phyloP scores from a whole-genome alignment of 495 filamentous ascomycete species.

The Tetracladium setigerum region DNA sequence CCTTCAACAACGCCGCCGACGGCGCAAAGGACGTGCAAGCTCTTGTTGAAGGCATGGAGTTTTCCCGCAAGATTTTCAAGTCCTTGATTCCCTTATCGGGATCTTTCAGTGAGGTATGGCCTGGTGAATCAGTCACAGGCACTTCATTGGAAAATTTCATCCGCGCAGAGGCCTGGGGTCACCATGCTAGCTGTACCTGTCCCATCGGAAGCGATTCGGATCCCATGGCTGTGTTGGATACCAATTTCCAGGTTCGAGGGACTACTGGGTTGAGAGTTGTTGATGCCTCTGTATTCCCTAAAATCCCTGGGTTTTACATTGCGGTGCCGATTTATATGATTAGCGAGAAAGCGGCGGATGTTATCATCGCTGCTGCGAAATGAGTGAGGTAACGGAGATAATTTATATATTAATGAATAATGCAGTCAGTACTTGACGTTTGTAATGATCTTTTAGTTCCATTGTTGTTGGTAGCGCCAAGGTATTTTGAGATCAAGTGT shows the following conservation, averaged over 20 bases:
- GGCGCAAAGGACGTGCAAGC: neutral
- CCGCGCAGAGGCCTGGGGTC: conserved; percentile 47
- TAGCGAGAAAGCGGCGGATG: conserved; percentile 52
- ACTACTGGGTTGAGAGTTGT: conserved; percentile 49
- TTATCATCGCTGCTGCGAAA: conserved; percentile 23
- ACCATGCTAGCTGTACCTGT: conserved; percentile 50
- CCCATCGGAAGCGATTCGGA: conserved; percentile 51
- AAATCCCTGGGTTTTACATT: conserved; percentile 50
- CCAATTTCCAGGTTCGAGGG: conserved; percentile 46
- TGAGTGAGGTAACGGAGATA: too few relatives aligned
- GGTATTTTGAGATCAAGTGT: too few relatives aligned
- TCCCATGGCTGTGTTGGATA: conserved; percentile 48
- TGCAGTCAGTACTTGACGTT: too few relatives aligned
- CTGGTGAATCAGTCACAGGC: neutral
- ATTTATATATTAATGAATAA: too few relatives aligned
- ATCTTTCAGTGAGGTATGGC: neutral
- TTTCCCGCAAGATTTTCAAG: neutral
- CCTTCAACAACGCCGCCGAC: conserved; percentile 9
- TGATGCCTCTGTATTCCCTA: conserved; percentile 49
- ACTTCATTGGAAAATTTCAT: conserved; percentile 30
- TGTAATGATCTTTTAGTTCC: too few relatives aligned
- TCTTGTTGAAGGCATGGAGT: neutral
- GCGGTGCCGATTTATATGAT: conserved; percentile 48
- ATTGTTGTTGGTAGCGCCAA: too few relatives aligned
- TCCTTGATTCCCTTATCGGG: neutral